Evolutionary conservation across 345 rosid genomes (phyloP).

Genomic region (Aegle marmelos): DNA sequence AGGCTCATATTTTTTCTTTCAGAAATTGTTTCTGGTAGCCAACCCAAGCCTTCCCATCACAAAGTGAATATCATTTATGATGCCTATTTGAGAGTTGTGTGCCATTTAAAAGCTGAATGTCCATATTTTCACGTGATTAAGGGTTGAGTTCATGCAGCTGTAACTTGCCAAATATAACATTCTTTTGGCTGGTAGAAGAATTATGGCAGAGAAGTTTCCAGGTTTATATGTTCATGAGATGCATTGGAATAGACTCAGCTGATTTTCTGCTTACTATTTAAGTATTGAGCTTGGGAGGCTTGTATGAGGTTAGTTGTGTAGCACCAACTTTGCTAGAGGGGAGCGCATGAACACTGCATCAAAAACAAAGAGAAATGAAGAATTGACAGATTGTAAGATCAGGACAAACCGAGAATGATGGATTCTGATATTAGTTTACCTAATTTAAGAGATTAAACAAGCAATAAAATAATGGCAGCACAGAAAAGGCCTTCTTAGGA

Average conservation of each 20-base stretch:
- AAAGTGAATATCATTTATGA: slow-evolving; percentile 1
- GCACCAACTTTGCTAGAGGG: background rate
- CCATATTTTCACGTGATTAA: background rate
- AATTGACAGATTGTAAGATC: slow-evolving; percentile 1
- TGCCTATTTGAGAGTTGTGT: background rate
- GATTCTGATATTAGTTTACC: background rate
- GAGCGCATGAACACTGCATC: background rate
- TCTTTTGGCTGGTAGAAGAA: background rate
- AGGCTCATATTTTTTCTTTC: background rate
- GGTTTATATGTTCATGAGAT: background rate
- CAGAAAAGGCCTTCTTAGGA: background rate
- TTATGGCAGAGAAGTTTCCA: background rate
- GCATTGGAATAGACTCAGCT: background rate
- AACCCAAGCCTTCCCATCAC: background rate
- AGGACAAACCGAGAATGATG: background rate
- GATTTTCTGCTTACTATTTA: background rate
- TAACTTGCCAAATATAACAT: background rate
- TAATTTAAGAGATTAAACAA: background rate
- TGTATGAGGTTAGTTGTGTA: background rate
- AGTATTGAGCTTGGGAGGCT: background rate
- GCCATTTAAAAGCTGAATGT: slow-evolving; percentile 1
- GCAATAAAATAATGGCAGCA: background rate
- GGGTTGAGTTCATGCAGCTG: background rate
- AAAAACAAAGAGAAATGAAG: background rate
- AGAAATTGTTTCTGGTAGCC: background rate